Percentiles rank a stretch among this genome's conserved stretches.
Evolutionary conservation across 768 basidiomycete genomes (phyloP).

Genomic region (Porpolomopsis calyptriformis): DNA sequence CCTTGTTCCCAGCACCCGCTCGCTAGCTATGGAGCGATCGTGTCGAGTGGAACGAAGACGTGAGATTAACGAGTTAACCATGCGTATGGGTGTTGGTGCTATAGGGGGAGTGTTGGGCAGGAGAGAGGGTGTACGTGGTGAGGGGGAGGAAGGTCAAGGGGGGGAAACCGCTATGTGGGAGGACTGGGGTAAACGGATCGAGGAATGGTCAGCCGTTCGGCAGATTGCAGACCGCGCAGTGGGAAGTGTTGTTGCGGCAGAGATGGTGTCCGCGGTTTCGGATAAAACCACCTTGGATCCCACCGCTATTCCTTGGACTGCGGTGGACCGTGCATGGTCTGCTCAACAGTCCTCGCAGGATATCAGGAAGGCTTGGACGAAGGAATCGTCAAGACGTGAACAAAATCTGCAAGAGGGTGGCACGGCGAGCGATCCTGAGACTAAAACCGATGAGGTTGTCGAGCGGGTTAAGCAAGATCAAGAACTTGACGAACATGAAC

Average conservation of each 20-base stretch:
- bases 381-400: slow-evolving; percentile 28
- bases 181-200: slow-evolving; percentile 62
- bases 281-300: slow-evolving; percentile 40
- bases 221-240: slow-evolving; percentile 70
- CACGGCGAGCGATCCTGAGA: slow-evolving; percentile 26
- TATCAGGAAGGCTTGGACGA: slow-evolving; percentile 51
- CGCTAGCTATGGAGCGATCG: slow-evolving; percentile 40
- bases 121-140: slow-evolving; percentile 14
- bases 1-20: slow-evolving; percentile 54
- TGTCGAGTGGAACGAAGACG: slow-evolving; percentile 52
- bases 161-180: slow-evolving; percentile 33
- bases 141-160: slow-evolving; percentile 7
- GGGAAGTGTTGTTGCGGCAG: slow-evolving; percentile 43
- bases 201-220: slow-evolving; percentile 58
- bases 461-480: slow-evolving; percentile 67
- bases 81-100: slow-evolving; percentile 73
- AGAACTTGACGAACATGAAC: slow-evolving; percentile 73
- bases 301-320: slow-evolving; percentile 56
- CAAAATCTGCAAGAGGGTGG: slow-evolving; percentile 21
- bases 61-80: slow-evolving; percentile 71
- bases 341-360: slow-evolving; percentile 39
- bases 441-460: slow-evolving; percentile 55
- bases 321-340: slow-evolving; percentile 57
- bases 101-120: slow-evolving; percentile 56
- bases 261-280: slow-evolving; percentile 9